phyloP scores from a whole-genome alignment of 345 rosid genomes.

The Corchorus olitorius region DNA sequence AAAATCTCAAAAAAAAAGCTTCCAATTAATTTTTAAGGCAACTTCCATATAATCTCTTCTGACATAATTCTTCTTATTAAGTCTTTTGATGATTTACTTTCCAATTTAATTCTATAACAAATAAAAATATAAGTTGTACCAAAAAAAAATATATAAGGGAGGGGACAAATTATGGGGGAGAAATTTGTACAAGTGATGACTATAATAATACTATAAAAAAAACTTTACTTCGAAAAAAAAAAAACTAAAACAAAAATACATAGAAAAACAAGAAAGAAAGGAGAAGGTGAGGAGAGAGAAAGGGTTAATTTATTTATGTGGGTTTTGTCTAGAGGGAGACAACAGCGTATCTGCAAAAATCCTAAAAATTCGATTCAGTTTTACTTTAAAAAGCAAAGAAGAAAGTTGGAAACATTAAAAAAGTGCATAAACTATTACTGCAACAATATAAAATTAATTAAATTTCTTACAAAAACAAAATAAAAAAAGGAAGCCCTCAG shows the following conservation, averaged over 20 bases:
- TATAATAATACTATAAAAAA: no score
- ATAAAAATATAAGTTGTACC: background rate
- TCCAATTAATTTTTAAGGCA: no score
- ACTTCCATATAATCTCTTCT: no score
- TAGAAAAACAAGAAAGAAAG: background rate
- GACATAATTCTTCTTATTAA: no score
- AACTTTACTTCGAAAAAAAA: background rate
- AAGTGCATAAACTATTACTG: constrained; percentile 14
- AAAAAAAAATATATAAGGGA: no score
- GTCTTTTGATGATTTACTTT: no score
- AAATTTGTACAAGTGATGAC: no score
- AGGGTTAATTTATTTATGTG: constrained; percentile 31
- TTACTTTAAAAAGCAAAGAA: constrained; percentile 43
- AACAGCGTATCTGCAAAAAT: constrained; percentile 72
- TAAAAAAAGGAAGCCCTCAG: constrained; percentile 9
- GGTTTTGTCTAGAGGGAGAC: constrained; percentile 38
- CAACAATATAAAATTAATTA: background rate
- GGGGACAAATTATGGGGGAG: background rate
- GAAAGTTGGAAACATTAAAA: constrained; percentile 28
- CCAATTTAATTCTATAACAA: no score
- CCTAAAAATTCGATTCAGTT: constrained; percentile 76
- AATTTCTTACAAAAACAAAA: background rate
- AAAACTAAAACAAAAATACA: constrained; percentile 13
- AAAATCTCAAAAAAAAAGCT: no score
- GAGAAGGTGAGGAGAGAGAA: constrained; percentile 19